Evolutionary conservation across 1,284 basidiomycete species (phyloP).

Genomic region (Sphagnurus paluster): DNA sequence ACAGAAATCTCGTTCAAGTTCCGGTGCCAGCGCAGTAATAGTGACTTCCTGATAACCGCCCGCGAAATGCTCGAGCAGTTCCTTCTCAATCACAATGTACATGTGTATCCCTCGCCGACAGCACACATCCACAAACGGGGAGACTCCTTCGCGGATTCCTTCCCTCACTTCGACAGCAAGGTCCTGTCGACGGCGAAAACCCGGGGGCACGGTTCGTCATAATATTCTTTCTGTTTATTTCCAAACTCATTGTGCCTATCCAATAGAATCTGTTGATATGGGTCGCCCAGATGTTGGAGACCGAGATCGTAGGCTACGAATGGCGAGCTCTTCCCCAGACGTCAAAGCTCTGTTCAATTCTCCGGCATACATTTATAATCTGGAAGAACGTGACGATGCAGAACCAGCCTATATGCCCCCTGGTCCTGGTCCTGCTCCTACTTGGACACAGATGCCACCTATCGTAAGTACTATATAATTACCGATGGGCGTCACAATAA

Average conservation of each 20-base stretch:
- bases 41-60: conserved; percentile 88
- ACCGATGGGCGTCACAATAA: conserved; percentile 6
- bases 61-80: conserved; percentile 94
- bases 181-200: conserved; percentile 78
- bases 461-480: conserved; percentile 51
- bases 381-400: conserved; percentile 68
- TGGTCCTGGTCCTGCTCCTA: conserved; percentile 50
- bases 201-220: conserved; percentile 58
- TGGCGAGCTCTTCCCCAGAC: conserved; percentile 89
- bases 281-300: conserved; percentile 69
- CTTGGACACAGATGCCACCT: conserved; percentile 75
- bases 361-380: conserved; percentile 72
- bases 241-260: conserved; percentile 9
- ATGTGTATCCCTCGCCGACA: conserved; percentile 75
- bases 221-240: conserved; percentile 17
- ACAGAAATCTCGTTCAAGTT: conserved; percentile 94
- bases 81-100: conserved; percentile 80
- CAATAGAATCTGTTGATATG: conserved; percentile 72
- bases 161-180: conserved; percentile 97
- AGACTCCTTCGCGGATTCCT: conserved; percentile 93
- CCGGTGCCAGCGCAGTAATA: conserved; percentile 91
- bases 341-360: conserved; percentile 94
- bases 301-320: conserved; percentile 69
- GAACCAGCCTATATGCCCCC: conserved; percentile 52
- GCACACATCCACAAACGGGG: conserved; percentile 77